Conservation (phyloP, 2,329 filamentous ascomycete genomes). For the Pseudogymnoascus destructans region DNA sequence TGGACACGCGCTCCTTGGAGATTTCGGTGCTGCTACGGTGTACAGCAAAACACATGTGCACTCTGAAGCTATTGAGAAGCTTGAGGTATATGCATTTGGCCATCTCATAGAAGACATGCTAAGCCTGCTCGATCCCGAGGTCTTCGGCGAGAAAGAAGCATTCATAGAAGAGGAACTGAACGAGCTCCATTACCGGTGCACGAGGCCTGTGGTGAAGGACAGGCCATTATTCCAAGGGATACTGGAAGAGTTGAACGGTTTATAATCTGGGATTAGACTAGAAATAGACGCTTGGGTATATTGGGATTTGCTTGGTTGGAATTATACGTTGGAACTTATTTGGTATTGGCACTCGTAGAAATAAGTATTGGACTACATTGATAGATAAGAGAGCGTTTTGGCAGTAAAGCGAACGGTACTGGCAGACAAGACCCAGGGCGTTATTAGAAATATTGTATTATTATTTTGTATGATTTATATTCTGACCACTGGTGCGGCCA, state of each 20-base stretch:
- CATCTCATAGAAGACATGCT: slow-evolving; percentile 35
- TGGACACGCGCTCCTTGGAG: slow-evolving; percentile 34
- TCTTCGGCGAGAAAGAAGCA: slow-evolving; percentile 21
- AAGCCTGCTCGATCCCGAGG: slow-evolving; percentile 14
- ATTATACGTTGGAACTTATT: neutral
- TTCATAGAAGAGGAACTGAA: slow-evolving; percentile 21
- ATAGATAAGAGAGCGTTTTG: neutral
- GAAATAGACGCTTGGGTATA: neutral
- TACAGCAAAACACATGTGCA: slow-evolving; percentile 25
- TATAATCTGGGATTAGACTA: slow-evolving; percentile 12
- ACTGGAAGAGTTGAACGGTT: slow-evolving; percentile 15
- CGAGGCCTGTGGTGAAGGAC: slow-evolving; percentile 20
- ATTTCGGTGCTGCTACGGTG: slow-evolving; percentile 36
- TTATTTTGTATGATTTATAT: neutral
- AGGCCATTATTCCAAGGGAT: slow-evolving; percentile 22
- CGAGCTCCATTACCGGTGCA: slow-evolving; percentile 22
- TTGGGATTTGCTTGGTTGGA: neutral
- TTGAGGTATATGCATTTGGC: slow-evolving; percentile 37
- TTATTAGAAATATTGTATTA: neutral
- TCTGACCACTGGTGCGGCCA: neutral
- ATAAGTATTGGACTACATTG: neutral
- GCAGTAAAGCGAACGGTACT: neutral
- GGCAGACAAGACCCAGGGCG: neutral
- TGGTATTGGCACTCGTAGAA: neutral
- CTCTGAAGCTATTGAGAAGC: slow-evolving; percentile 27